Evolutionary conservation across 139 green algal genomes (phyloP).

Genomic region (Tetraselmis chui): DNA sequence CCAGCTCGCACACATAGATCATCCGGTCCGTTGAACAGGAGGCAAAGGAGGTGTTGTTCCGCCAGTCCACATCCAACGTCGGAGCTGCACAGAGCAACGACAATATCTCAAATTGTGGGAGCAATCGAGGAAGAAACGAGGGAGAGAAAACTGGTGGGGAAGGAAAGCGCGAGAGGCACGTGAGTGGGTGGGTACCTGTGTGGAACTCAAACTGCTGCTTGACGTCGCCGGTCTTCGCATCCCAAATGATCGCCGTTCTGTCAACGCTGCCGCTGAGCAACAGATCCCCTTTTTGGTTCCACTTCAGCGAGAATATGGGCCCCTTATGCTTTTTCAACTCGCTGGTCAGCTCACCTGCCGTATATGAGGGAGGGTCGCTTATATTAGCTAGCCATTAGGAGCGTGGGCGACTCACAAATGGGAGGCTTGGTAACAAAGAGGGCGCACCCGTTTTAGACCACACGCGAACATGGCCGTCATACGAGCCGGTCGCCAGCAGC

Average conservation of each 20-base stretch:
- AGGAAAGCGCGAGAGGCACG: not conserved
- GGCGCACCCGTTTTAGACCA: constrained; percentile 74
- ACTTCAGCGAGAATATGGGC: constrained; percentile 89
- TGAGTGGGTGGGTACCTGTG: constrained; percentile 29
- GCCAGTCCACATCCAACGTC: constrained; percentile 88
- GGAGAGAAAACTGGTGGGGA: not conserved
- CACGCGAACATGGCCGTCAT: constrained; percentile 75
- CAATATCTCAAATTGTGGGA: constrained; percentile 6
- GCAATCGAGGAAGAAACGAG: not conserved
- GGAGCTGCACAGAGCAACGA: constrained; percentile 40
- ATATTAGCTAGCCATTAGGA: no score
- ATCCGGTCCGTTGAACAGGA: constrained; percentile 80
- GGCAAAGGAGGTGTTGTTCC: constrained; percentile 80
- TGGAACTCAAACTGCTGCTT: constrained; percentile 77
- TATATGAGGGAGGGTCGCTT: no score
- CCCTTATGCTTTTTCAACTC: constrained; percentile 72
- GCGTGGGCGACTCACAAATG: no score
- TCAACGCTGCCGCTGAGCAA: constrained; percentile 84
- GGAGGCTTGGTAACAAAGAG: no score
- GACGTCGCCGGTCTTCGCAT: constrained; percentile 54
- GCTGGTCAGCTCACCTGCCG: constrained; percentile 63
- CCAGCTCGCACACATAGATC: constrained; percentile 81
- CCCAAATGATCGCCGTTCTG: constrained; percentile 76
- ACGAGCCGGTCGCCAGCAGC: constrained; percentile 79
- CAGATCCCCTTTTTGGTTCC: constrained; percentile 79